These are phyloP conservation scores for Yarrowia sp. DNA, from an alignment of 805 yeast species.

Conservation along the genomic window DNA sequence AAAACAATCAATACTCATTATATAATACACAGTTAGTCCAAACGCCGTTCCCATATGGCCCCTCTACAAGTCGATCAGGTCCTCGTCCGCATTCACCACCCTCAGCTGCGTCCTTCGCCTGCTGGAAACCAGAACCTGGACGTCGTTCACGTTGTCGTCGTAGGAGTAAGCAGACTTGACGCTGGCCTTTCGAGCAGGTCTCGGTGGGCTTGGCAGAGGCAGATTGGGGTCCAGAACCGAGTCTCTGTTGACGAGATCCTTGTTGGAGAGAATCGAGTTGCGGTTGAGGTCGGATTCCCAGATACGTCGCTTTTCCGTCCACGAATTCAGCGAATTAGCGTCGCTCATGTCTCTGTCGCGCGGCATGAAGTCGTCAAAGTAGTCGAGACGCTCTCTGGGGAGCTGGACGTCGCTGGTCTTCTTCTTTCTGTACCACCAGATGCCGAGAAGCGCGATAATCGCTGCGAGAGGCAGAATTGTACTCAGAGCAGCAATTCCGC, in stretches of 20 bases:
- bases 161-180: not conserved
- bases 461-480: conserved; percentile 7
- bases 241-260: not conserved
- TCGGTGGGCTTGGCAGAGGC: not conserved
- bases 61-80: conserved; percentile 4
- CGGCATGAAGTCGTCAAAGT: conserved; percentile 12
- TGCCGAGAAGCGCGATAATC: not conserved
- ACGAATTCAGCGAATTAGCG: conserved; percentile 14
- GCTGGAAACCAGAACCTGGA: conserved; percentile 22
- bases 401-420: not conserved
- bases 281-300: conserved; percentile 9
- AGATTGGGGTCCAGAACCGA: not conserved
- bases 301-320: conserved; percentile 15
- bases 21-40: too few species aligned
- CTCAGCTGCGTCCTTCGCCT: conserved; percentile 16
- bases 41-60: too few species aligned
- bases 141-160: conserved; percentile 6
- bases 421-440: conserved; percentile 5
- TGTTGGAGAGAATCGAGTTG: conserved; percentile 10
- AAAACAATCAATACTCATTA: too few species aligned
- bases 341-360: not conserved
- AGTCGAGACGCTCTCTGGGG: conserved; percentile 9
- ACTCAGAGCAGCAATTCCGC: conserved; percentile 4
- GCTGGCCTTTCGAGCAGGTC: not conserved
- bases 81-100: conserved; percentile 13